A percentile compares a stretch with the other conserved stretches of the same genome.
These are phyloP conservation scores for Trypanosoma brucei DNA, from an alignment of 208 protist genomes.

Conservation along the genomic window DNA sequence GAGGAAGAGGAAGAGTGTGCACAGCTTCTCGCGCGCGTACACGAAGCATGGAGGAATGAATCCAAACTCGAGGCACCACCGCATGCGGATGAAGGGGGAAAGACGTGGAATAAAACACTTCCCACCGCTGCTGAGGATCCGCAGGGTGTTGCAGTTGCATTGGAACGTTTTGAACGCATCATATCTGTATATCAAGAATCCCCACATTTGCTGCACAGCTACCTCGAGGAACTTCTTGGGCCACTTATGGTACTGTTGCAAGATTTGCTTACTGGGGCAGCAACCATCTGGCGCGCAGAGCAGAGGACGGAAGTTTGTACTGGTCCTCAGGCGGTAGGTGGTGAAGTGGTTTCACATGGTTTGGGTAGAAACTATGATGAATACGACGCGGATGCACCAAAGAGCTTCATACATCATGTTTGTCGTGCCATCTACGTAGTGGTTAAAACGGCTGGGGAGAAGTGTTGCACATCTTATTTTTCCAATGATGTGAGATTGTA, in stretches of 20 bases:
- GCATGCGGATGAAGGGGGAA: slow-evolving; percentile 4
- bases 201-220: slow-evolving; percentile 87
- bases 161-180: slow-evolving; percentile 62
- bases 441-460: slow-evolving; percentile 93
- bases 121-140: slow-evolving; percentile 59
- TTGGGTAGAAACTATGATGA: slow-evolving; percentile 70
- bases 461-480: slow-evolving; percentile 92
- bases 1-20: slow-evolving; percentile 64
- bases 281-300: slow-evolving; percentile 39
- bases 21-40: slow-evolving; percentile 34
- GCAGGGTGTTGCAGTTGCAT: slow-evolving; percentile 45
- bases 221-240: slow-evolving; percentile 82
- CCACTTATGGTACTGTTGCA: slow-evolving; percentile 73
- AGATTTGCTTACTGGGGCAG: slow-evolving; percentile 35
- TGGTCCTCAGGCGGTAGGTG: slow-evolving; percentile 9
- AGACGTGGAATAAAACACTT: slow-evolving; percentile 18
- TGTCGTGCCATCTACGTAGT: slow-evolving; percentile 88
- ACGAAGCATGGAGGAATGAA: neutral
- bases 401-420: slow-evolving; percentile 65
- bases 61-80: too few species aligned
- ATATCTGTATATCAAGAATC: slow-evolving; percentile 93
- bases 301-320: neutral
- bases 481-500: slow-evolving; percentile 87
- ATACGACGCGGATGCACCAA: slow-evolving; percentile 74
- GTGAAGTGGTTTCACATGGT: slow-evolving; percentile 10